Percentiles rank a stretch among this genome's conserved stretches.
Evolutionary conservation across 768 basidiomycete species (phyloP).

Genomic region (Tylopilus cervinicoccineus): DNA sequence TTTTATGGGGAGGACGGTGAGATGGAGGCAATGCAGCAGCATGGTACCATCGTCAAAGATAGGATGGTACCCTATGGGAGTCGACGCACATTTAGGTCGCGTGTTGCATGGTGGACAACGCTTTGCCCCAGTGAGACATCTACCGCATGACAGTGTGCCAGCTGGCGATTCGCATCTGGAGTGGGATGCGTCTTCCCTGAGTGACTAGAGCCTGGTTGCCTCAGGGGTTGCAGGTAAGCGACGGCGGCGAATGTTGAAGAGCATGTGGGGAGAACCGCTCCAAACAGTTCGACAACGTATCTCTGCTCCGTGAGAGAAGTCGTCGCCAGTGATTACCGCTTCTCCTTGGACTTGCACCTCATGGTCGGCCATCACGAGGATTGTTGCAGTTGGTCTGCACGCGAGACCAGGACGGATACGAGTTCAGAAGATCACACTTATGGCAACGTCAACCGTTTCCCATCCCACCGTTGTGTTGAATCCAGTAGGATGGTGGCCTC

Average conservation of each 20-base stretch:
- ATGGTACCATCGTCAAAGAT: background rate
- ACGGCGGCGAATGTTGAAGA: background rate
- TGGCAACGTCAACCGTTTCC: too few species aligned
- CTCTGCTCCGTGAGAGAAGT: background rate
- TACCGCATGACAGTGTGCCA: background rate
- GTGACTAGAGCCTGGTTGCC: too few species aligned
- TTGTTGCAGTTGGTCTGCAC: too few species aligned
- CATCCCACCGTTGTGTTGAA: too few species aligned
- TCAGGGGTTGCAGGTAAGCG: background rate
- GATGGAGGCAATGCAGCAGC: background rate
- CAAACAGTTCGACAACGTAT: background rate
- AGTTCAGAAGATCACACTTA: too few species aligned
- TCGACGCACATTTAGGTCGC: background rate
- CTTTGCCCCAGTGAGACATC: background rate
- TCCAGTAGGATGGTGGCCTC: too few species aligned
- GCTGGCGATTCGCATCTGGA: background rate
- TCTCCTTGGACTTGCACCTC: too few species aligned
- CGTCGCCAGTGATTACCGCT: too few species aligned
- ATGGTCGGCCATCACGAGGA: too few species aligned
- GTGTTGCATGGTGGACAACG: background rate
- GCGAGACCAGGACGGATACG: too few species aligned
- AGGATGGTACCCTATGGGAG: background rate
- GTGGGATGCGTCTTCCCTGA: background rate
- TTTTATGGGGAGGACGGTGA: slow-evolving; percentile 14
- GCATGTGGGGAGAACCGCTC: background rate